phyloP scores from a whole-genome alignment of 2,329 filamentous ascomycete species.

The Cyanodermella asteris region DNA sequence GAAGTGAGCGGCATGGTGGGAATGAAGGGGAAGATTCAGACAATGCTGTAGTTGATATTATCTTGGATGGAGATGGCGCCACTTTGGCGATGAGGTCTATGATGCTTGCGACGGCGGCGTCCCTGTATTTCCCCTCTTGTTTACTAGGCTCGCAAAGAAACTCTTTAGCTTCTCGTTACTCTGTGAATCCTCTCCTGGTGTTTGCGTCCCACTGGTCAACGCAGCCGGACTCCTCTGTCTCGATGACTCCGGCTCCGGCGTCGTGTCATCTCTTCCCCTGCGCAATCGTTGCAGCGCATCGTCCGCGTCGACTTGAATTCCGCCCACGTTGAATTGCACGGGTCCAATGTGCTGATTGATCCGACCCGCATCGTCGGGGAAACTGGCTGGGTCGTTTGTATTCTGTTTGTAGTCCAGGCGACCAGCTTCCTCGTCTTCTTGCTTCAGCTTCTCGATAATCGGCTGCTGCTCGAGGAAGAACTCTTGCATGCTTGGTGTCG shows the following conservation, averaged over 20 bases:
- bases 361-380: conserved; percentile 17
- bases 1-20: no score
- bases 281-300: conserved; percentile 72
- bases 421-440: conserved; percentile 27
- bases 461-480: conserved; percentile 59
- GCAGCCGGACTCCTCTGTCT: conserved; percentile 9
- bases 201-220: conserved; percentile 3
- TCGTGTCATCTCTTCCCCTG: conserved; percentile 26
- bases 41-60: no score
- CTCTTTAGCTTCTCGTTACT: conserved; percentile 36
- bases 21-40: no score
- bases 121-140: conserved; percentile 19
- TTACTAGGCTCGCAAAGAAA: conserved; percentile 38
- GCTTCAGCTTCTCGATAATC: conserved; percentile 43
- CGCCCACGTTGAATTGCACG: conserved; percentile 95
- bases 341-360: conserved; percentile 71
- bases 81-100: no score
- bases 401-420: conserved; percentile 10
- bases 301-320: conserved; percentile 86
- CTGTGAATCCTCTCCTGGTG: conserved; percentile 27
- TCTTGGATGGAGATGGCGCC: no score
- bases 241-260: not conserved
- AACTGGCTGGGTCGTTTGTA: conserved; percentile 7
- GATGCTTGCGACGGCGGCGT: no score
- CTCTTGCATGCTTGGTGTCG: conserved; percentile 41